phyloP scores from a whole-genome alignment of 768 basidiomycete genomes.

The Boletellus emodensis region DNA sequence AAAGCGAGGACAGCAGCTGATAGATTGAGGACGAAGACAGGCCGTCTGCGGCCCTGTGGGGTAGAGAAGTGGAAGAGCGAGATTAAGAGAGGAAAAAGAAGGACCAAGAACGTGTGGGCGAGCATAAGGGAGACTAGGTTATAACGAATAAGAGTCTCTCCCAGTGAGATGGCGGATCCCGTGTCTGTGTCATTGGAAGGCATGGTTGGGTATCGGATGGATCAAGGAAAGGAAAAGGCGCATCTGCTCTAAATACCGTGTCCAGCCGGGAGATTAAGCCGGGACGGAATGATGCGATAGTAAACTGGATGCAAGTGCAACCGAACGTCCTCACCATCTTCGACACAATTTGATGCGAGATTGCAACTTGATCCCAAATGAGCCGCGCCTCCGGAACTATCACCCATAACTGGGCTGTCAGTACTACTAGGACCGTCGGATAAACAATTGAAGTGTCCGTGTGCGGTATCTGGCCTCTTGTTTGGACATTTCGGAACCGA shows the following conservation, averaged over 20 bases:
- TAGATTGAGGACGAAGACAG: slow-evolving; percentile 23
- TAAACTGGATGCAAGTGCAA: background rate
- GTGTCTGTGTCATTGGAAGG: background rate
- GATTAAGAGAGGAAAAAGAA: slow-evolving; percentile 16
- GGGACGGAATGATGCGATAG: background rate
- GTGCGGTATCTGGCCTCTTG: background rate
- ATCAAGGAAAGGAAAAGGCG: background rate
- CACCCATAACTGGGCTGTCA: background rate
- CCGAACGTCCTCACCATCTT: background rate
- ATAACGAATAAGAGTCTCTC: background rate
- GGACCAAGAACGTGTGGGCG: slow-evolving; percentile 16
- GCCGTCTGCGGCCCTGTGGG: slow-evolving; percentile 8
- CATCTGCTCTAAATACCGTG: background rate
- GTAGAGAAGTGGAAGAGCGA: slow-evolving; percentile 21
- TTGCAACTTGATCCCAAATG: background rate
- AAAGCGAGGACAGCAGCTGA: slow-evolving; percentile 11
- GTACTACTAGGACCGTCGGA: background rate
- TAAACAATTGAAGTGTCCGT: background rate
- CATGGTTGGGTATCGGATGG: slow-evolving; percentile 4
- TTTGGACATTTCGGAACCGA: background rate
- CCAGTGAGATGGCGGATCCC: background rate
- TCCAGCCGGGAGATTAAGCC: background rate
- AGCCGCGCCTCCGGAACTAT: background rate
- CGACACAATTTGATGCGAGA: background rate
- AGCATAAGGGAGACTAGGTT: background rate